phyloP scores from a whole-genome alignment of 345 rosid genomes.

The Litchi chinensis region DNA sequence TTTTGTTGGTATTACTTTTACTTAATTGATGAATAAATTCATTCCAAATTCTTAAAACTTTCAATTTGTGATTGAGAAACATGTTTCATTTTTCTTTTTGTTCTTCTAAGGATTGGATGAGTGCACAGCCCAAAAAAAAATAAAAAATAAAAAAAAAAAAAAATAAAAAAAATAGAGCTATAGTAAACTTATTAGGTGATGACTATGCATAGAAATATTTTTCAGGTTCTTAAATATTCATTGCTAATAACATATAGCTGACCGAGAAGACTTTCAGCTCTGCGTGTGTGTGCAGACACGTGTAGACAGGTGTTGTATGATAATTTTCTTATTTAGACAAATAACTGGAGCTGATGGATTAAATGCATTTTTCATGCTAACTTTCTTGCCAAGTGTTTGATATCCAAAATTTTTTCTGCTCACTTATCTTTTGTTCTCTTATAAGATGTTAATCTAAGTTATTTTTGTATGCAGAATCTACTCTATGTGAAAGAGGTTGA shows the following conservation, averaged over 20 bases:
- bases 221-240: background rate
- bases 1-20: too few species aligned
- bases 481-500: slow-evolving; percentile 65
- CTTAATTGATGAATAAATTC: background rate
- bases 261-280: background rate
- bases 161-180: too few species aligned
- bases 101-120: background rate
- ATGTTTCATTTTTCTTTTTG: background rate
- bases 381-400: background rate
- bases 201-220: background rate
- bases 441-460: background rate
- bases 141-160: too few species aligned
- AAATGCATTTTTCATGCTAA: background rate
- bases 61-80: background rate
- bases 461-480: slow-evolving; percentile 62
- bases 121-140: background rate
- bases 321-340: background rate
- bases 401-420: background rate
- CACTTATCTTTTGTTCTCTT: slow-evolving; percentile 2
- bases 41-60: background rate
- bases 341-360: background rate
- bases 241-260: background rate
- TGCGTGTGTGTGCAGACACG: background rate
- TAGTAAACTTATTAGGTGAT: background rate
- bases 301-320: background rate